These are phyloP conservation scores for Lachancea lanzarotensis DNA, from an alignment of 805 yeast species.

Conservation along the genomic window DNA sequence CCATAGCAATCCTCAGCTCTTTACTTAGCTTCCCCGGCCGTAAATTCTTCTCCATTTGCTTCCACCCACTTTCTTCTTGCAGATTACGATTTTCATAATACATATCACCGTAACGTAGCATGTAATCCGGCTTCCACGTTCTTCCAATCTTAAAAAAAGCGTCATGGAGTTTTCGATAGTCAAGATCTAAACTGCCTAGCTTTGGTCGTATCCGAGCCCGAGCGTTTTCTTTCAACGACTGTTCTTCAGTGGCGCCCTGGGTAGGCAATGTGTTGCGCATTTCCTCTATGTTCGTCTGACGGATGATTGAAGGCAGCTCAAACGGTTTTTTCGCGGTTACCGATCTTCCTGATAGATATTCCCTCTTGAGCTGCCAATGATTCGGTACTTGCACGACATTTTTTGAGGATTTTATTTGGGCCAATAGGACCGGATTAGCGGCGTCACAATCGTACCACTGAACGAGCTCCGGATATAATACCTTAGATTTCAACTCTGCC, in stretches of 20 bases:
- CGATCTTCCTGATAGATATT: constrained; percentile 58
- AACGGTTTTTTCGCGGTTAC: constrained; percentile 67
- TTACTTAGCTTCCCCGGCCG: constrained; percentile 66
- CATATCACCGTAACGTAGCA: constrained; percentile 66
- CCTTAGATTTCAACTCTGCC: constrained; percentile 55
- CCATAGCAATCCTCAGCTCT: constrained; percentile 61
- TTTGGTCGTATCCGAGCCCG: constrained; percentile 86
- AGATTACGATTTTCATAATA: constrained; percentile 71
- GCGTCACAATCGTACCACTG: constrained; percentile 90
- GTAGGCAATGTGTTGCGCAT: constrained; percentile 57
- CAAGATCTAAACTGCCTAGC: constrained; percentile 78
- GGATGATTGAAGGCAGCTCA: constrained; percentile 69
- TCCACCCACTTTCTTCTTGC: constrained; percentile 38
- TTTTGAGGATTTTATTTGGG: constrained; percentile 55
- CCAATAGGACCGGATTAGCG: constrained; percentile 61
- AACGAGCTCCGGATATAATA: constrained; percentile 61
- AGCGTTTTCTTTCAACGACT: constrained; percentile 58
- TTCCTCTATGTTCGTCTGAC: constrained; percentile 77
- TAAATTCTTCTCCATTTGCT: constrained; percentile 31
- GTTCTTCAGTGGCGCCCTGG: constrained; percentile 34
- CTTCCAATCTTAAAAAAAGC: constrained; percentile 82
- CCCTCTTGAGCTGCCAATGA: constrained; percentile 80
- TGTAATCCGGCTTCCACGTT: constrained; percentile 47
- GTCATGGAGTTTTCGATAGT: constrained; percentile 71
- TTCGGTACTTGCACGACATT: constrained; percentile 71